Percentiles rank a stretch among this genome's conserved stretches.
Evolutionary conservation across 805 yeast genomes (phyloP).

Genomic region (Clavispora fructus): DNA sequence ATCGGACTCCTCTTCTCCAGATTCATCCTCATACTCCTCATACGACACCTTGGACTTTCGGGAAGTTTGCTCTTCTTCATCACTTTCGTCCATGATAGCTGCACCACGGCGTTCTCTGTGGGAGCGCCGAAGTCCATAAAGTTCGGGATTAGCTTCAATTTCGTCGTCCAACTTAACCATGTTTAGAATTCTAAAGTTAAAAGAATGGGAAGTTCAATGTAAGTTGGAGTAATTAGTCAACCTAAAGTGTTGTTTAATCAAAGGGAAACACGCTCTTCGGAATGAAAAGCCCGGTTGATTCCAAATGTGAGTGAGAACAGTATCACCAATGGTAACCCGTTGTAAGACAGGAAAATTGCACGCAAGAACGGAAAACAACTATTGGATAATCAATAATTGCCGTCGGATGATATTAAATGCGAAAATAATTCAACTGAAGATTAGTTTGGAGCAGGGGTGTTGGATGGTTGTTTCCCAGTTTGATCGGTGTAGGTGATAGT

Average conservation of each 20-base stretch:
- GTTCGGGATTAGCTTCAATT: conserved; percentile 54
- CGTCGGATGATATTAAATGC: background rate
- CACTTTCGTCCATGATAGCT: conserved; percentile 30
- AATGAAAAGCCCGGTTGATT: background rate
- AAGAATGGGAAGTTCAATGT: too few species aligned
- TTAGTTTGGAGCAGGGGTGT: background rate
- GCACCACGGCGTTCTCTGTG: conserved; percentile 50
- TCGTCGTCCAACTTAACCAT: conserved; percentile 14
- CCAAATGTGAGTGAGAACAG: background rate
- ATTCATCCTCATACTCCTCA: conserved; percentile 14
- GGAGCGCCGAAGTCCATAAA: conserved; percentile 79
- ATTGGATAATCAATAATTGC: background rate
- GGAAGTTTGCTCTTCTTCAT: conserved; percentile 23
- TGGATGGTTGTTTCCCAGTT: background rate
- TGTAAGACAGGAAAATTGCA: background rate
- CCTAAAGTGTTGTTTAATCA: background rate
- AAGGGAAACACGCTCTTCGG: background rate
- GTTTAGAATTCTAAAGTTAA: background rate
- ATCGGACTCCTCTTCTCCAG: conserved; percentile 7
- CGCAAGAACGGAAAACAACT: background rate
- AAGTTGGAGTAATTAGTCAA: background rate
- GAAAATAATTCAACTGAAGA: background rate
- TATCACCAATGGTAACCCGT: background rate
- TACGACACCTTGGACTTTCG: conserved; percentile 5
- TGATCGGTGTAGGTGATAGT: background rate